Evolutionary conservation across 2,329 filamentous ascomycete species (phyloP), one percentile per base, ranked within the genome.

Genomic region (Alternaria brassicicola): DNA sequence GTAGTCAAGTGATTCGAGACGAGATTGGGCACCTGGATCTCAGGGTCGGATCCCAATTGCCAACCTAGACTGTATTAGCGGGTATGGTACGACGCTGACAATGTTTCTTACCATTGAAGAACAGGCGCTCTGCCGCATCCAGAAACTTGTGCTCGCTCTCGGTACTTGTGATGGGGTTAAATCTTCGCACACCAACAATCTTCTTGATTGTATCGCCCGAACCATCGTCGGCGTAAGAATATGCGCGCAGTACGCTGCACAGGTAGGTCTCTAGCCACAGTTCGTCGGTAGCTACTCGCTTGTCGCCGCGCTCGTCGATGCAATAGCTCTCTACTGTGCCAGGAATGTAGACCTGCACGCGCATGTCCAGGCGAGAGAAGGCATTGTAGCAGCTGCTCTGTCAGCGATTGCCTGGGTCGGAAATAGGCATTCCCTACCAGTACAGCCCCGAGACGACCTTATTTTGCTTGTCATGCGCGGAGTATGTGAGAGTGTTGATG

Each of bases 161-260:
- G n/a, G 95, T 98, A 77, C 91, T 98, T 46, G 93, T 97, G 61
- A 99, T 92, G 1, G 95, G 95, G 74, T 99, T 99, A 84, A 99
- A 98, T 63, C 95, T 87, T 68, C 95, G 86, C 49, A 98, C 93
- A n/a, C 94, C 95, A 75, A 98, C 91, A 59, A 99, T 97, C 81
- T 95, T 96, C 78, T 95, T 91, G 75, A 98, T 97, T 1, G 91
- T 91, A 70, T 97, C 94, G 53, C 94, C 94, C 54, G 91, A 95
- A 42, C 94, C 94, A 77, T 97, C 91, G 75, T 99, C 94, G 48
- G 95, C 95, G 75, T 99, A 99, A 1, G 92, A 94, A 78, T 98
- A 99, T 59, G 95, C 93, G 70, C 95, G 86, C 62, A 99, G 81
- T 7, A 99, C 93, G 63, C 91, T 96, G 81, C 95, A 99, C 3